Evolutionary conservation across 1,139 yeast genomes (phyloP), one percentile per base, ranked within the genome.

Genomic region (Scheffersomyces lignicola): DNA sequence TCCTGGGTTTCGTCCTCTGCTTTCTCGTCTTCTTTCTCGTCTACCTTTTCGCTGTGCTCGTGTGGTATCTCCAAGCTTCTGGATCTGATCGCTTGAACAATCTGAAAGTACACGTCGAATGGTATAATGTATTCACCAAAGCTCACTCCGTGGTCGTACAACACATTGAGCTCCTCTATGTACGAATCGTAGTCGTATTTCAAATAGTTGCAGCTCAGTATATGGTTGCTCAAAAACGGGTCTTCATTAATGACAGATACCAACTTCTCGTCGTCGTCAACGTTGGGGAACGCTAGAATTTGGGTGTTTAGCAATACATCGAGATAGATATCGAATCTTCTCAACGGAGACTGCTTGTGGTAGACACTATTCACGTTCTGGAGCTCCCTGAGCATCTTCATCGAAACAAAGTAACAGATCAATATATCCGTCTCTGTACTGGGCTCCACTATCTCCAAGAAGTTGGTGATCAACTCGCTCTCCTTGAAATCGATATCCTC

Each of bases 1-100:
- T 29, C 18, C 8, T 37, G 36, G 8, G 14, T 18, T 8, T 38
- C 47, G 12, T 25, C 38, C 6, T 37, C 45, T 7, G 33, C 40
- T 47, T 36, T 49, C 28, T 36, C 49, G 2, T 44, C 48, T 14
- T 38, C 5, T 47, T 36, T 12, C 53, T 58, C 40, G 7, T 28
- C 38, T n/a, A 36, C 46, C 11, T n/a, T 22, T 11, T 41, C 50
- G 3, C 37, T 46, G 11, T 38, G 41, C 4, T 40, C 51, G 33
- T 74, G 60, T 2, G 90, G 89, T 3, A 82, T 79, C 50, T 81
- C 88, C 34, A 82, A 58, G 1, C 76, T 72, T 38, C 90, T 61
- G 1, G 87, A 80, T 29, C 68, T 59, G 0, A 81, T 62, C 0
- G 82, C 80, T 27, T 73, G 69, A 35, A 59, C 62, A 10, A 80